A percentile compares a stretch with the other conserved stretches of the same genome.
These are phyloP conservation scores for Colletotrichum musicola DNA, from an alignment of 2,329 filamentous ascomycete species.

Conservation along the genomic window DNA sequence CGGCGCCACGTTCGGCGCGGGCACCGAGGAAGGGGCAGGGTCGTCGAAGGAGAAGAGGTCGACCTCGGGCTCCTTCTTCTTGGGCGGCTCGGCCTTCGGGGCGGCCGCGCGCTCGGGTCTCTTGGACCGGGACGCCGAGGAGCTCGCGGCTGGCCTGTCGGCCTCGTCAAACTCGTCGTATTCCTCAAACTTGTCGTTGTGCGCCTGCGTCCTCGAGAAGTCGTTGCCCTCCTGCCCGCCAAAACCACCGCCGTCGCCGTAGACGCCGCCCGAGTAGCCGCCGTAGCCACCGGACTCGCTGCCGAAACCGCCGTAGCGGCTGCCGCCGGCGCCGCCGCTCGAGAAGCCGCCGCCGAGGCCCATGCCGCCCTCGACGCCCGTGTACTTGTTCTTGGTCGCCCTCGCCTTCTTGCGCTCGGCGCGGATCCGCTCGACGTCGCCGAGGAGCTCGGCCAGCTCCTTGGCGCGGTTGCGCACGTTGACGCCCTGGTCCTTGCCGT, in stretches of 20 bases:
- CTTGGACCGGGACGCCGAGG: conserved; percentile 63
- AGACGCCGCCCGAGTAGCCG: conserved; percentile 79
- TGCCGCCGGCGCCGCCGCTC: conserved; percentile 51
- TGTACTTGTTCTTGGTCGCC: conserved; percentile 92
- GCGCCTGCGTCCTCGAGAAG: conserved; percentile 47
- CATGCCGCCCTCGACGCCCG: conserved; percentile 88
- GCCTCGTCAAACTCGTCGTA: conserved; percentile 97
- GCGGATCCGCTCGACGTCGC: conserved; percentile 90
- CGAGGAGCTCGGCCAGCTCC: conserved; percentile 92
- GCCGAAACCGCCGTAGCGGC: conserved; percentile 90
- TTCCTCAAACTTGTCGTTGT: conserved; percentile 88
- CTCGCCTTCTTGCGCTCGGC: conserved; percentile 90
- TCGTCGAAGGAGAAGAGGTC: conserved; percentile 96
- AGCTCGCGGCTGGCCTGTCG: conserved; percentile 58
- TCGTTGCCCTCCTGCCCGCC: conserved; percentile 81
- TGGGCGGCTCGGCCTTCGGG: conserved; percentile 78
- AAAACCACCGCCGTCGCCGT: conserved; percentile 95
- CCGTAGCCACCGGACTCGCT: conserved; percentile 82
- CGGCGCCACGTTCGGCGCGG: conserved; percentile 54
- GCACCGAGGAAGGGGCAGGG: conserved; percentile 64
- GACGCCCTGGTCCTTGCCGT: conserved; percentile 98
- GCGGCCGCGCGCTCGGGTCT: conserved; percentile 58
- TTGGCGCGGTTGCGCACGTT: conserved; percentile 98
- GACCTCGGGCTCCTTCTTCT: conserved; percentile 88
- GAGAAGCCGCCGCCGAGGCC: conserved; percentile 71